Conservation (phyloP, 306 rosid genomes). For the Malus orientalis region DNA sequence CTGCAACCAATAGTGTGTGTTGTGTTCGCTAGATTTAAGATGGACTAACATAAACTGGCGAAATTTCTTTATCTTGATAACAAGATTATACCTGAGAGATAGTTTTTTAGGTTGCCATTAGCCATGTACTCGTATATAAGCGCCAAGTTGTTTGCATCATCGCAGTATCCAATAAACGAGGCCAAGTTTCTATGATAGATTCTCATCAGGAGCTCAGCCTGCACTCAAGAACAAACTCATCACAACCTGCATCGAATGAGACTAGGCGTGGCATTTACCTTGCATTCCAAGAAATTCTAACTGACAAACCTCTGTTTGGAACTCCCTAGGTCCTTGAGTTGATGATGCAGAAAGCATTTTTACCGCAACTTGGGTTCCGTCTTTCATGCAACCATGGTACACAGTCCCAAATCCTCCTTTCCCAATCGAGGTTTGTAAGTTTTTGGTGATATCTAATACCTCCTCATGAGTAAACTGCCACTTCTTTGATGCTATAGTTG, state of each 20-base stretch:
- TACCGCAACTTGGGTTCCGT: constrained; percentile 54
- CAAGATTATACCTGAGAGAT: constrained; percentile 34
- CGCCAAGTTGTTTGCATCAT: constrained; percentile 42
- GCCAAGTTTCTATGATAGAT: constrained; percentile 54
- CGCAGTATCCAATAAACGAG: constrained; percentile 47
- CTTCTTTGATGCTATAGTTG: constrained; percentile 44
- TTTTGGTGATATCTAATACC: constrained; percentile 43
- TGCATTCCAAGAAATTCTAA: background rate
- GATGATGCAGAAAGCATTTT: constrained; percentile 61
- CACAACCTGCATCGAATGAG: background rate
- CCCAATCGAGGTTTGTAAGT: constrained; percentile 43
- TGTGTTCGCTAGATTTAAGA: background rate
- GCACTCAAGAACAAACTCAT: constrained; percentile 7
- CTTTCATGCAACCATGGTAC: constrained; percentile 42
- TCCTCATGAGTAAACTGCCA: constrained; percentile 39
- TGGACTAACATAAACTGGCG: too few relatives aligned
- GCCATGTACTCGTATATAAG: constrained; percentile 59
- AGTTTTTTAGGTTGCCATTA: constrained; percentile 49
- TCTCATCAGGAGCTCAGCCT: constrained; percentile 60
- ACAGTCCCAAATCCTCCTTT: constrained; percentile 68
- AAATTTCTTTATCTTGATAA: background rate
- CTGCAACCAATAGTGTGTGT: constrained; percentile 28
- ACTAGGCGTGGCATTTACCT: background rate
- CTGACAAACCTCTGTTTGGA: constrained; percentile 49
- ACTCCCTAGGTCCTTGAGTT: constrained; percentile 64